Conservation (phyloP, 306 rosid species). For the Abrus precatorius region DNA sequence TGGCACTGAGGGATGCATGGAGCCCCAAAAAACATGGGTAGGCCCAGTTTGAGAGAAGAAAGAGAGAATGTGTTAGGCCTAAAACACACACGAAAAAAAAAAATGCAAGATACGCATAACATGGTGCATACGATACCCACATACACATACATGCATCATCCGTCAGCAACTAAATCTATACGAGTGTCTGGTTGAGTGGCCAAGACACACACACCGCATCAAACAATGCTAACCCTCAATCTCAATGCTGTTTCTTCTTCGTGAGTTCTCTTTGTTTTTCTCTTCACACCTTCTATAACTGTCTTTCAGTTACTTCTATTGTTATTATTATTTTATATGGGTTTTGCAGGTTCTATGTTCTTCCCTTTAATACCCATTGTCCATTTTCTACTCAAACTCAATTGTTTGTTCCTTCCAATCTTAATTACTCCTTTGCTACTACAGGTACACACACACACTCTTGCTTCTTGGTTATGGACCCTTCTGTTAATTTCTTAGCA, state of each 20-base stretch:
- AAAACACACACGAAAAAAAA: not conserved
- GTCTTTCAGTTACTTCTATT: not conserved
- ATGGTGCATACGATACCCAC: not conserved
- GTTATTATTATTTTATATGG: not conserved
- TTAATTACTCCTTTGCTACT: constrained; percentile 44
- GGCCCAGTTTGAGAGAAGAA: not conserved
- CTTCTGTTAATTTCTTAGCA: constrained; percentile 5
- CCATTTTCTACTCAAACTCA: constrained; percentile 46
- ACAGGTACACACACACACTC: constrained; percentile 1
- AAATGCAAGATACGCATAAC: not conserved
- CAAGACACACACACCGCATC: not conserved
- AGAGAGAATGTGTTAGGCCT: too few relatives aligned
- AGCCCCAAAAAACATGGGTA: too few relatives aligned
- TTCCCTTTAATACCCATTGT: constrained; percentile 56
- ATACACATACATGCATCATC: constrained; percentile 1
- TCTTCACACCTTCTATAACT: not conserved
- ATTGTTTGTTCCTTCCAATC: constrained; percentile 55
- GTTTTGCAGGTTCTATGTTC: constrained; percentile 62
- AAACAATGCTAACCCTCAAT: constrained; percentile 50
- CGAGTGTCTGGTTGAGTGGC: constrained; percentile 13
- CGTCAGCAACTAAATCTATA: not conserved
- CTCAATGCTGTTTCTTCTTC: constrained; percentile 48
- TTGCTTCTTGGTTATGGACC: not conserved
- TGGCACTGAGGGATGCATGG: too few relatives aligned
- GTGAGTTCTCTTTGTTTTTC: constrained; percentile 33